Evolutionary conservation across 495 filamentous ascomycete genomes (phyloP), one percentile per base, ranked within the genome.

Genomic region (Symbiotaphrina buchneri): DNA sequence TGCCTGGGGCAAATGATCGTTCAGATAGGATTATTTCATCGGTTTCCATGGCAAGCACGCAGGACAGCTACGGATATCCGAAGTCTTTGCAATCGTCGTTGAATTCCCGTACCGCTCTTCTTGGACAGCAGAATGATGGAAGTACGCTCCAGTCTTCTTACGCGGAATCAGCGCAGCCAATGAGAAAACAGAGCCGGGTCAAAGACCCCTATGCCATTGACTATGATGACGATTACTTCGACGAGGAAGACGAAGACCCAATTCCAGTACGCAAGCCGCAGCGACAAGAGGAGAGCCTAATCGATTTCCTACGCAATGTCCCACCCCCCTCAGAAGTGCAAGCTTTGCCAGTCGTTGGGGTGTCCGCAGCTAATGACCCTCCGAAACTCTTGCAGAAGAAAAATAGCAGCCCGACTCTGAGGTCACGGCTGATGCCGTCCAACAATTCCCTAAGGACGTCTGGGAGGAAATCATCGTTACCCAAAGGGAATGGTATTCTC

Each of bases 161-260:
- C 3, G 50, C 55, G 4, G 50, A 45, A 24, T 29, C 35, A 40
- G 32, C 35, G 15, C 20, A 31, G 28, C 61, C 51, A 35, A 43
- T 38, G 27, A 69, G 79, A 34, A 92, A 73, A 39, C 76, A 71
- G 30, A 65, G 71, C 23, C 70, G 82, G 17, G 68, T 79, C 25
- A 74, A 63, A 25, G 90, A 99, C 42, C 85, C 87, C 1, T 95
- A 94, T 41, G 76, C 83, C 21, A 77, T 95, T 35, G 85, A 93
- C 39, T 61, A 30, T 18, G 28, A 30, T 10, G 10, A n/a, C 16
- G n/a, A 13, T n/a, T 10, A 13, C 10, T 23, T 23, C 30, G 19
- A 3, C 11, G 28, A 32, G 10, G 48, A 71, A 18, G 71, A 75
- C 41, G 78, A 80, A 40, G 47, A 58, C 14, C 39, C 69, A 18